phyloP scores from a whole-genome alignment of 1,139 yeast genomes.

The Geotrichum candidum region DNA sequence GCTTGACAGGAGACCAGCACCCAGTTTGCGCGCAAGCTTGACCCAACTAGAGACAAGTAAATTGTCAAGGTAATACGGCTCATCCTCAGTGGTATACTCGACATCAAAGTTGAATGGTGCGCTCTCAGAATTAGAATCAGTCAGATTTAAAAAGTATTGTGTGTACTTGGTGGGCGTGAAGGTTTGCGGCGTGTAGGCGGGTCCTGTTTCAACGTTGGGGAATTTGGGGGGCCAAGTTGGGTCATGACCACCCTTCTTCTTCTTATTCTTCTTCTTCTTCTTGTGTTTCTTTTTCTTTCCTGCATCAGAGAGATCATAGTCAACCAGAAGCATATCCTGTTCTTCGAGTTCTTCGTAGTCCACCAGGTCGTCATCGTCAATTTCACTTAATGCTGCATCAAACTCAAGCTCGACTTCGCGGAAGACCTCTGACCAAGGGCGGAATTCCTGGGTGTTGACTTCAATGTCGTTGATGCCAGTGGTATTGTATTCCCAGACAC shows the following conservation, averaged over 20 bases:
- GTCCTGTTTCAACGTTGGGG: slow-evolving; percentile 50
- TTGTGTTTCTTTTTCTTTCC: slow-evolving; percentile 25
- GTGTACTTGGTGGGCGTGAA: slow-evolving; percentile 68
- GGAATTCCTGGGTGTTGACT: slow-evolving; percentile 19
- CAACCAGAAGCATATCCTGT: slow-evolving; percentile 24
- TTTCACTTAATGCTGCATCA: slow-evolving; percentile 20
- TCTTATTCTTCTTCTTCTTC: slow-evolving; percentile 25
- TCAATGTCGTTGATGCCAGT: slow-evolving; percentile 42
- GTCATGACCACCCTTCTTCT: slow-evolving; percentile 39
- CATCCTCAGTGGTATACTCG: slow-evolving; percentile 64
- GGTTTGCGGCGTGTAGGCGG: slow-evolving; percentile 64
- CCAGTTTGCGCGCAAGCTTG: slow-evolving; percentile 49
- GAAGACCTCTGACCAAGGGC: slow-evolving; percentile 53
- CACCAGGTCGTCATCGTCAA: slow-evolving; percentile 27
- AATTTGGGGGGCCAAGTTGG: slow-evolving; percentile 64
- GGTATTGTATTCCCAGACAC: slow-evolving; percentile 82
- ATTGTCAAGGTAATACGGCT: slow-evolving; percentile 35
- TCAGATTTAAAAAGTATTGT: slow-evolving; percentile 65
- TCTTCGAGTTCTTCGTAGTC: slow-evolving; percentile 27
- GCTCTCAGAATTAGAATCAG: slow-evolving; percentile 43
- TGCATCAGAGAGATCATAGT: slow-evolving; percentile 25
- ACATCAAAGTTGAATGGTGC: slow-evolving; percentile 52
- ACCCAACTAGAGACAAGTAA: slow-evolving; percentile 44
- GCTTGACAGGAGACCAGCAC: slow-evolving; percentile 28
- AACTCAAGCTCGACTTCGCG: slow-evolving; percentile 40